Conservation (phyloP, 768 basidiomycete genomes). For the Leccinum obscurum region DNA sequence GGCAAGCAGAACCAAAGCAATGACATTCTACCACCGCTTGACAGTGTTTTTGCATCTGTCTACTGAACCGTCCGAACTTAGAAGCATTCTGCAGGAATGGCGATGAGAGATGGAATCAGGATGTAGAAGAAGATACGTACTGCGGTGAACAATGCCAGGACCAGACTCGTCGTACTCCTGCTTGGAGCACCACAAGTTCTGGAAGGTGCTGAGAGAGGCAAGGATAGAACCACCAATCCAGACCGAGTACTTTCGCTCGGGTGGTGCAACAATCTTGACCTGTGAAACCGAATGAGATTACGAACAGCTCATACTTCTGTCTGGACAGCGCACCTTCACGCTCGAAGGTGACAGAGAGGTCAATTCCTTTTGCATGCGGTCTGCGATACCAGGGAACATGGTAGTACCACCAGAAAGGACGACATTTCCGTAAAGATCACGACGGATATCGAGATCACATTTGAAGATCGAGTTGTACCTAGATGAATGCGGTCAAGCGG, state of each 20-base stretch:
- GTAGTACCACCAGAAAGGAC: constrained; percentile 78
- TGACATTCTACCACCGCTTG: constrained; percentile 30
- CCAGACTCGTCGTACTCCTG: constrained; percentile 91
- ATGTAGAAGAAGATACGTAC: constrained; percentile 39
- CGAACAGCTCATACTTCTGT: neutral
- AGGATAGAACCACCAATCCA: constrained; percentile 91
- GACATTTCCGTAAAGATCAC: constrained; percentile 37
- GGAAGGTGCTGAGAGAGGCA: constrained; percentile 92
- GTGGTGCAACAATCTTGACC: constrained; percentile 92
- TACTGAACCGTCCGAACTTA: constrained; percentile 21
- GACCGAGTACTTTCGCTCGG: constrained; percentile 93
- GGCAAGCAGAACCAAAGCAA: constrained; percentile 16
- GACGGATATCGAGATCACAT: constrained; percentile 69
- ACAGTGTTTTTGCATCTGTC: constrained; percentile 20
- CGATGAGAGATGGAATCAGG: neutral
- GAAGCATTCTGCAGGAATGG: constrained; percentile 24
- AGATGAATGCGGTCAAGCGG: constrained; percentile 3
- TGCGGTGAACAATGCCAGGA: constrained; percentile 79
- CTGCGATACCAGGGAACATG: constrained; percentile 96
- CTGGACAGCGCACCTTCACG: constrained; percentile 63
- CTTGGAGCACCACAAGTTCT: constrained; percentile 93
- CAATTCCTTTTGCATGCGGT: constrained; percentile 95
- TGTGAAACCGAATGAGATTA: constrained; percentile 21
- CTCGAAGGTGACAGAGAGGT: constrained; percentile 75
- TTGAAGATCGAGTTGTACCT: constrained; percentile 61